Base-by-base conservation (phyloP, 495 filamentous ascomycete species). In the Penicillium canescens region DNA sequence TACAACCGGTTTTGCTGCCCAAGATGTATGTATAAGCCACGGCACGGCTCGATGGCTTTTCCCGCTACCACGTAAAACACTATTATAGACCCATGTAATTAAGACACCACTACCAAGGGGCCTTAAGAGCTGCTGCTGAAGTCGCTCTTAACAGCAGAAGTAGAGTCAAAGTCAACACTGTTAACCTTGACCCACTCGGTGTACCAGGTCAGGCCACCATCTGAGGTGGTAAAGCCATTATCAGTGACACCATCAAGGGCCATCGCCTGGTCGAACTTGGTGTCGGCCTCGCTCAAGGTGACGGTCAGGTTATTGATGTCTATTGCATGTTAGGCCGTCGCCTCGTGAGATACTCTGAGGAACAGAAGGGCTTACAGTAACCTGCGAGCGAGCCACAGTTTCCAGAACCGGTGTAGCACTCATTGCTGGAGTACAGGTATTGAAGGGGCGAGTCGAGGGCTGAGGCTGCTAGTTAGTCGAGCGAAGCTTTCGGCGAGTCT, bases 391-490 rank as follows among this genome's bases (percentile, higher is more conserved):
- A 45, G 23, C 61, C 61, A 31, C 61, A 63, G 47, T 31, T 52
- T 28, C 59, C 59, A 35, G 59, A 57, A 13, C 52, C 50, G 13
- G 52, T 56, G 54, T 63, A 63, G 57, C 61, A 63, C 38, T 63
- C 61, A 44, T 63, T 56, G 43, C 56, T 54, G 26, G 61, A 63
- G 54, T 60, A 60, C 21, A 63, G 45, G 42, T 53, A 63, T 10
- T 42, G 46, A 4, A 61, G 42, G 14, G 46, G 33, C n/a, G 23
- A 16, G 40, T 53, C 46, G 13, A 61, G 59, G 20, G 45, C 54
- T 54, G 41, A 11, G 40, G 14, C 9, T 31, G 28, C 28, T 31
- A 8, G 28, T 31, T 31, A 31, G 28, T 31, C 28, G 28, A 31
- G 28, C 28, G 8, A 41, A 41, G 16, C 3, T 20, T 41, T 41